A percentile compares a stretch with the other conserved stretches of the same genome.
phyloP scores from a whole-genome alignment of 2,329 filamentous ascomycete genomes.

The Scorias spongiosa region DNA sequence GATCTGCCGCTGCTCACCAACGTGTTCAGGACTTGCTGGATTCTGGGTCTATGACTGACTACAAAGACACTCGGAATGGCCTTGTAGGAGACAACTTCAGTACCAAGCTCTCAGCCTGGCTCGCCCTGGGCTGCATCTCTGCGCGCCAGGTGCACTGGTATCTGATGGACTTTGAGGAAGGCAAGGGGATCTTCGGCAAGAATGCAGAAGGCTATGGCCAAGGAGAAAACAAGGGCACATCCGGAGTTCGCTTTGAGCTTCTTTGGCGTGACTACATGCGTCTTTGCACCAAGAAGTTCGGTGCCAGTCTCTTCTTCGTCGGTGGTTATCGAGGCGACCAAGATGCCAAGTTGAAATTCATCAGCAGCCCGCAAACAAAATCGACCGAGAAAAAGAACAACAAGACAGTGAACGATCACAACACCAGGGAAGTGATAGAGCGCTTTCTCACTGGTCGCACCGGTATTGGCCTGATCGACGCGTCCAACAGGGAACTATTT shows the following conservation, averaged over 20 bases:
- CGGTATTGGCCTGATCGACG: slow-evolving; percentile 64
- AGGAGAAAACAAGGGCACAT: slow-evolving; percentile 59
- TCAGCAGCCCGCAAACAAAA: slow-evolving; percentile 16
- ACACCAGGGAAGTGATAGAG: slow-evolving; percentile 26
- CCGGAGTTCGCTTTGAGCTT: slow-evolving; percentile 55
- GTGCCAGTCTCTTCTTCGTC: slow-evolving; percentile 45
- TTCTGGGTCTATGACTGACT: slow-evolving; percentile 44
- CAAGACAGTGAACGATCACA: slow-evolving; percentile 29
- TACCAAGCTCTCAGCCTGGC: slow-evolving; percentile 60
- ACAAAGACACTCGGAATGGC: slow-evolving; percentile 58
- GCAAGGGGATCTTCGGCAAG: slow-evolving; percentile 25
- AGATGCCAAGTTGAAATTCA: slow-evolving; percentile 19
- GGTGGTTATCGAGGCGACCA: slow-evolving; percentile 44
- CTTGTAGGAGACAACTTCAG: slow-evolving; percentile 56
- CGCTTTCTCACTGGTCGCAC: slow-evolving; percentile 53
- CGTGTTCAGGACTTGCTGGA: slow-evolving; percentile 47
- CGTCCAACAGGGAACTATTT: slow-evolving; percentile 57
- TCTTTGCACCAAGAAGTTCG: slow-evolving; percentile 57
- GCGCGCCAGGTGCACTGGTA: slow-evolving; percentile 56
- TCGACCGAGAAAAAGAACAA: slow-evolving; percentile 25
- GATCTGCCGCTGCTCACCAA: slow-evolving; percentile 44
- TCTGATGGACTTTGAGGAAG: slow-evolving; percentile 56
- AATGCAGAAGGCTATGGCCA: slow-evolving; percentile 44
- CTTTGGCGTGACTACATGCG: slow-evolving; percentile 74
- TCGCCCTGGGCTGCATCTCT: slow-evolving; percentile 57